Evolutionary conservation across 352 stramenopile genomes (phyloP).

Genomic region (Phytophthora pseudosyringae): DNA sequence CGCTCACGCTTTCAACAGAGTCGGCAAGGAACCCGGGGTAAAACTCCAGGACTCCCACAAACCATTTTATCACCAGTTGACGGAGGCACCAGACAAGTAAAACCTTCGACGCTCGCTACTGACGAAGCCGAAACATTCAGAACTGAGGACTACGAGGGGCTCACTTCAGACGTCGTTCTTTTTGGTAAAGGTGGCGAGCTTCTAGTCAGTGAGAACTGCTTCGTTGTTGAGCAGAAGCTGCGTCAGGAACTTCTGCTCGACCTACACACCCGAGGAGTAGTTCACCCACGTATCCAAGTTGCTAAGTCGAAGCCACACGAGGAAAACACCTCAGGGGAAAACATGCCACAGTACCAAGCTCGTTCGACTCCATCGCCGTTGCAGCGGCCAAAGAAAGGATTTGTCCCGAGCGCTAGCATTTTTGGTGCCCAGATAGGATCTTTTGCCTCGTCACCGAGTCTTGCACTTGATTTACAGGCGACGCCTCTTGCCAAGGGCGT

Average conservation of each 20-base stretch:
- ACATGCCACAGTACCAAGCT: constrained; percentile 1
- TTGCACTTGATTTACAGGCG: constrained; percentile 50
- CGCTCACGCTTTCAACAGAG: constrained; percentile 19
- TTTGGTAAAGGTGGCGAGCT: constrained; percentile 49
- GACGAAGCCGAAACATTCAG: constrained; percentile 47
- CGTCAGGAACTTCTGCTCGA: constrained; percentile 51
- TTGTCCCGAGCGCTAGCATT: neutral
- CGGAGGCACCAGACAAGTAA: neutral
- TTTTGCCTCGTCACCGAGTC: constrained; percentile 48
- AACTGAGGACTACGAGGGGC: constrained; percentile 59
- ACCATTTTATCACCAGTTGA: constrained; percentile 14
- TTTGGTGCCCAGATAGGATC: constrained; percentile 50
- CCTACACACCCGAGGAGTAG: constrained; percentile 36
- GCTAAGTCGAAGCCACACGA: constrained; percentile 12
- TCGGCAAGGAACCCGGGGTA: constrained; percentile 19
- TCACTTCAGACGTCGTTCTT: constrained; percentile 55
- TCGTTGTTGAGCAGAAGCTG: constrained; percentile 47
- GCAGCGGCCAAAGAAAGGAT: neutral
- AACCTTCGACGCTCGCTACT: neutral
- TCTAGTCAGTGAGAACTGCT: constrained; percentile 62
- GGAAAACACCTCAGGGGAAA: neutral
- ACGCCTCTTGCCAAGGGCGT: constrained; percentile 58
- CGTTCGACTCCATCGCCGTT: constrained; percentile 2
- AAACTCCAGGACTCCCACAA: constrained; percentile 3
- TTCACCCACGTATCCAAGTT: constrained; percentile 49